A percentile compares a stretch with the other conserved stretches of the same genome.
phyloP scores from a whole-genome alignment of 176 grass and related monocot genomes.

The Rhynchospora breviuscula region DNA sequence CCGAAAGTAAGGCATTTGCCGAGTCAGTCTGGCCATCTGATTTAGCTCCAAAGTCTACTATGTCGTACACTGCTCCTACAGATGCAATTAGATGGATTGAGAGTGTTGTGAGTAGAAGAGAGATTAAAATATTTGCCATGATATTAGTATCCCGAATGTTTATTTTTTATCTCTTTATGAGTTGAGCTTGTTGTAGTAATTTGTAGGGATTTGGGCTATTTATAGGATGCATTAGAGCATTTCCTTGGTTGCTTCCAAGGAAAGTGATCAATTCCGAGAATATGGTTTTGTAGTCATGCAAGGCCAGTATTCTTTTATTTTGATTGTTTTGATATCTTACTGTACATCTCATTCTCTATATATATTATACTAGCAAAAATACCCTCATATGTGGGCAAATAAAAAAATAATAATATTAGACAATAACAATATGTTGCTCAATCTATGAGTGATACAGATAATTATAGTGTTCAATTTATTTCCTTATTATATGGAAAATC shows the following conservation, averaged over 20 bases:
- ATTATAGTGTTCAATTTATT: too few relatives aligned
- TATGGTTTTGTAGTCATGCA: conserved; percentile 4
- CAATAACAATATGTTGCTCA: too few relatives aligned
- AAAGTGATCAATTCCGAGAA: conserved; percentile 14
- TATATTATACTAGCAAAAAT: too few relatives aligned
- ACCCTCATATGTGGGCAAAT: too few relatives aligned
- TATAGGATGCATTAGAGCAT: conserved; percentile 11
- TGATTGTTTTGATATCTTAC: neutral
- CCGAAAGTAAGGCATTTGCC: conserved; percentile 16
- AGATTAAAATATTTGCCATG: conserved; percentile 17
- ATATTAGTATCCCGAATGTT: neutral
- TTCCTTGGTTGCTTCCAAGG: conserved; percentile 7
- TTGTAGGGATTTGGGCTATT: conserved; percentile 1
- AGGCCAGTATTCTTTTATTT: neutral
- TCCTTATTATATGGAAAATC: too few relatives aligned
- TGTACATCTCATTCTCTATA: too few relatives aligned
- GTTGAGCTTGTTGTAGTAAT: neutral
- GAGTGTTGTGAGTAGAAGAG: neutral
- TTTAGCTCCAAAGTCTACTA: conserved; percentile 37
- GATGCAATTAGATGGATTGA: neutral
- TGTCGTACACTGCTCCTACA: conserved; percentile 21
- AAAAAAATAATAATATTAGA: too few relatives aligned
- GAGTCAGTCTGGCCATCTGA: conserved; percentile 35
- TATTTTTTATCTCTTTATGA: neutral
- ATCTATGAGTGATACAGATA: too few relatives aligned